Percentiles rank a stretch among this genome's conserved stretches.
These are phyloP conservation scores for Suillus cothurnatus DNA, from an alignment of 768 basidiomycete genomes.

Conservation along the genomic window DNA sequence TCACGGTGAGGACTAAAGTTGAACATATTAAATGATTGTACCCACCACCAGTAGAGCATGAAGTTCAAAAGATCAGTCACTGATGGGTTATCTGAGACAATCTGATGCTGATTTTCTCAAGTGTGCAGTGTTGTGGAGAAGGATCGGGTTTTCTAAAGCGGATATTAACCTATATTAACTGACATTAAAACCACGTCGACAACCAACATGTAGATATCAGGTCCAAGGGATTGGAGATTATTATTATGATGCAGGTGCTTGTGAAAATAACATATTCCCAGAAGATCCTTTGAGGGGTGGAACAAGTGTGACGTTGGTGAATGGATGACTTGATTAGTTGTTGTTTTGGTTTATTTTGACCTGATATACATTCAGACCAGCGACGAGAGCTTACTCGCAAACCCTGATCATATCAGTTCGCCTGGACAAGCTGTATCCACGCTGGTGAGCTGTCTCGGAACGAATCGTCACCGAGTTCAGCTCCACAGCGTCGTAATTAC, in stretches of 20 bases:
- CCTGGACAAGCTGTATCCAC: not conserved
- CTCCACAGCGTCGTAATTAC: not conserved
- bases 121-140: not conserved
- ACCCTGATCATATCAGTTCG: not conserved
- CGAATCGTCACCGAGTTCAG: not conserved
- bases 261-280: not conserved
- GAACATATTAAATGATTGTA: not conserved
- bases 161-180: slow-evolving; percentile 2
- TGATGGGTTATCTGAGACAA: not conserved
- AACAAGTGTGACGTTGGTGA: not conserved
- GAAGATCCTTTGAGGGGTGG: not conserved
- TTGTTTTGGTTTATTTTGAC: not conserved
- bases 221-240: not conserved
- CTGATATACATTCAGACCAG: not conserved
- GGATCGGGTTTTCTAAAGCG: slow-evolving; percentile 1
- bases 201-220: not conserved
- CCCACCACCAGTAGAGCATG: not conserved
- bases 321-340: not conserved
- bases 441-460: not conserved
- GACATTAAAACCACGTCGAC: not conserved
- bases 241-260: slow-evolving; percentile 1
- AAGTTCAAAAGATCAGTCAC: not conserved
- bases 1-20: not conserved
- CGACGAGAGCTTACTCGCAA: not conserved
- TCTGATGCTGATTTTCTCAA: not conserved